These are phyloP conservation scores for Coemansia sp. DNA, from an alignment of 192 early-diverging fungal genomes.

Conservation along the genomic window DNA sequence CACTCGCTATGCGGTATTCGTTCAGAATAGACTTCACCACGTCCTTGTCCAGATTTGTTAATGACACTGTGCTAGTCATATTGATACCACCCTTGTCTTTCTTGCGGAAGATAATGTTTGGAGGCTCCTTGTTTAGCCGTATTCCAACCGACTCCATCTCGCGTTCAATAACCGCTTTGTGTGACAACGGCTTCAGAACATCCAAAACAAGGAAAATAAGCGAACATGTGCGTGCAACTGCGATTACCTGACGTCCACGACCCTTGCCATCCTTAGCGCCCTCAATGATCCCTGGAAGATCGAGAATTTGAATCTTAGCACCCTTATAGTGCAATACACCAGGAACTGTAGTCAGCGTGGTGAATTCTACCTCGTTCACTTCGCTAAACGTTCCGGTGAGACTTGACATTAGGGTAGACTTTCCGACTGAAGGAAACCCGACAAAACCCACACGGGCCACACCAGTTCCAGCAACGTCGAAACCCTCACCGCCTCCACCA, in stretches of 20 bases:
- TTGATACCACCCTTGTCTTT: conserved; percentile 98
- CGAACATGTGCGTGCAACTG: conserved; percentile 96
- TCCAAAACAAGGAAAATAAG: conserved; percentile 96
- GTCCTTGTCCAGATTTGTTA: conserved; percentile 87
- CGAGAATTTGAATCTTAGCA: conserved; percentile 97
- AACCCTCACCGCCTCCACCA: conserved; percentile 88
- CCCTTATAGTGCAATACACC: conserved; percentile 95
- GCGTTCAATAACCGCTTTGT: conserved; percentile 93
- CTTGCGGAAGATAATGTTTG: conserved; percentile 93
- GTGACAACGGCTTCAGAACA: conserved; percentile 92
- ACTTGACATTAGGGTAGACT: conserved; percentile 97
- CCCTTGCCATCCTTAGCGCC: conserved; percentile 99
- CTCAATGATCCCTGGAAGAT: conserved; percentile 97
- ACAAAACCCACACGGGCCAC: conserved; percentile 98
- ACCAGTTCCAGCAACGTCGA: conserved; percentile 98
- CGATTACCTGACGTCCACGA: conserved; percentile 93
- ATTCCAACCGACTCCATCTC: conserved; percentile 99
- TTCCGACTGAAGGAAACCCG: conserved; percentile 97
- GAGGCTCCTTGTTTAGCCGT: conserved; percentile 93
- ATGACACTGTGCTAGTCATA: conserved; percentile 88
- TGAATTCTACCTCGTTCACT: conserved; percentile 97
- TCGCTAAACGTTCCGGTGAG: conserved; percentile 95
- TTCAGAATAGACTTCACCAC: conserved; percentile 89
- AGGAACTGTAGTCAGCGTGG: conserved; percentile 98
- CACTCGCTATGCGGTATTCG: conserved; percentile 97